Evolutionary conservation across 164 flowering plant genomes (phyloP), one percentile per base, ranked within the genome.

Genomic region (Akebia trifoliata): DNA sequence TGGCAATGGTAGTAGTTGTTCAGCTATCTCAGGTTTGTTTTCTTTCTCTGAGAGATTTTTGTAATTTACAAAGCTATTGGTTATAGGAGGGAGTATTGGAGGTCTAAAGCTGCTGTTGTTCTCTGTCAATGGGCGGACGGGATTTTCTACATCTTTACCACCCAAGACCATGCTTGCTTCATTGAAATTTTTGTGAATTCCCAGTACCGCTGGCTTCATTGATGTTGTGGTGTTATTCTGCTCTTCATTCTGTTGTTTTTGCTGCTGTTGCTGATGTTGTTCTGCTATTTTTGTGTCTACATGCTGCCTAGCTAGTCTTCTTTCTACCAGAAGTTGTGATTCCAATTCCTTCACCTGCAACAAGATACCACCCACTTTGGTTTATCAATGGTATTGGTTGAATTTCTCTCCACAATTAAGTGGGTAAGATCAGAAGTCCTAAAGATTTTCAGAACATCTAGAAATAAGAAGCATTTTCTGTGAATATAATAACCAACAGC

Each of bases 271-370:
- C 36, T 73, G 73, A 14, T 66, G 86, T 48, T 74, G 84, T 64
- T 87, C 95, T 8, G 87, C 87, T 53, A 87, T 71, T 74, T 81
- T 92, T n/a, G 76, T 65, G 66, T 92, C 98, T 4, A 85, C 82
- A 38, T 87, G 95, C 64, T 90, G 99, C 51, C 89, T 72, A 50
- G 99, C 97, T 37, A 85, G 68, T 76, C 74, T 90, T 72, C 95
- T 84, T 75, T 90, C 99, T 50, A 86, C 62, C 45, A 86, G 54
- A 34, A 93, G 86, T 52, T 87, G 99, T 15, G 87, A 64, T 69
- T 93, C 99, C 54, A 93, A 48, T 73, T 93, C 99, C 67, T 83
- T 93, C 31, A 90, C 74, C 99, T 93, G 78, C 72, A 77, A 56
- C 60, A 32, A 30, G 35, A 39, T n/a, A n/a, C n/a, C n/a, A 60